Percentiles rank a stretch among this genome's conserved stretches.
Evolutionary conservation across 2,329 filamentous ascomycete species (phyloP).

Genomic region (Trichoderma aggressivum): DNA sequence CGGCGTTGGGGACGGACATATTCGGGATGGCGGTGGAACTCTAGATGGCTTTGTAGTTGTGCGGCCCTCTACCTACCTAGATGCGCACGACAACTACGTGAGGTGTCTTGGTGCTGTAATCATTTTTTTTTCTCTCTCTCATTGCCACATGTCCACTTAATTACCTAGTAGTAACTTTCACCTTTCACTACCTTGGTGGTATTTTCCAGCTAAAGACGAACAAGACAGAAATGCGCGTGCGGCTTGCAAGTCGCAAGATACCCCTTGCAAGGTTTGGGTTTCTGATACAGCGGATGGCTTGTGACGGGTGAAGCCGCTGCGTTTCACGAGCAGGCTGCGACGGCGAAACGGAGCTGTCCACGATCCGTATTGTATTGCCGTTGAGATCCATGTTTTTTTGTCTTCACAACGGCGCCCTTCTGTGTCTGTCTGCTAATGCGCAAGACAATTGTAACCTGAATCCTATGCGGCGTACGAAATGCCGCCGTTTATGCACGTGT

Average conservation of each 20-base stretch:
- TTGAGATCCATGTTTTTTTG: not conserved
- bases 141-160: not conserved
- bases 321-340: not conserved
- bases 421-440: not conserved
- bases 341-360: not conserved
- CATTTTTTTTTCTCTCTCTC: not conserved
- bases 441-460: not conserved
- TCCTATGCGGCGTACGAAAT: not conserved
- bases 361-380: not conserved
- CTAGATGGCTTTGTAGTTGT: constrained; percentile 11
- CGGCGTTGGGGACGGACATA: constrained; percentile 25
- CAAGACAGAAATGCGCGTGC: not conserved
- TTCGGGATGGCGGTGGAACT: not conserved
- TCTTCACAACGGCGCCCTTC: not conserved
- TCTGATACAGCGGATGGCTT: not conserved
- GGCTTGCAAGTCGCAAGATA: not conserved
- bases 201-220: not conserved
- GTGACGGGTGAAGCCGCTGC: not conserved
- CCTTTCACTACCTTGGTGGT: not conserved
- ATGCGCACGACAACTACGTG: not conserved
- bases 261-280: not conserved
- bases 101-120: not conserved
- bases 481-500: not conserved
- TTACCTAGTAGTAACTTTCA: not conserved
- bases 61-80: not conserved